These are phyloP conservation scores for Juncus inflexus DNA, from an alignment of 176 grass and related monocot genomes.

Conservation along the genomic window DNA sequence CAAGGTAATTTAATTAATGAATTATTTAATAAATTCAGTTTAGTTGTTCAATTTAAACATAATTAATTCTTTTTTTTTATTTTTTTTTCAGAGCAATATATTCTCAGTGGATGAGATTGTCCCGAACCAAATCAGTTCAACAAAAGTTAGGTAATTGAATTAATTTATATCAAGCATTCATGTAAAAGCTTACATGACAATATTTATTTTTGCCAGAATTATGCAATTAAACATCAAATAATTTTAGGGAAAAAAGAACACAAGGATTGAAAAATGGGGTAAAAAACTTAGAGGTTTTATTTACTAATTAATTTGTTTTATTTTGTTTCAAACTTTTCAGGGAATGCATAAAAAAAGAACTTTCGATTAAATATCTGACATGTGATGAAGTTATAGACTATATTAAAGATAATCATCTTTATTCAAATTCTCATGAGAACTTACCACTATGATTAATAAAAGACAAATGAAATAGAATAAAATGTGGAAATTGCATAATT, in stretches of 20 bases:
- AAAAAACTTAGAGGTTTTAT: too few species aligned
- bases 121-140: constrained; percentile 89
- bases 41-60: too few species aligned
- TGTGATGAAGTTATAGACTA: constrained; percentile 73
- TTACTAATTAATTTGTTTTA: background rate
- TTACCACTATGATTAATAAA: background rate
- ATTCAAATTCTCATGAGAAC: constrained; percentile 21
- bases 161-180: background rate
- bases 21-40: too few species aligned
- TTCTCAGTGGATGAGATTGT: constrained; percentile 73
- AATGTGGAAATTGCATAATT: too few species aligned
- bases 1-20: constrained; percentile 34
- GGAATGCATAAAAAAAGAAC: constrained; percentile 50
- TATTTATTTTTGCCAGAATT: too few species aligned
- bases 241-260: too few species aligned
- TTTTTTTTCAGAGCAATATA: constrained; percentile 56
- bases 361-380: constrained; percentile 76
- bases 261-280: too few species aligned
- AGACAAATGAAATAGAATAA: background rate
- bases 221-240: too few species aligned
- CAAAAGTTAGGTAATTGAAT: constrained; percentile 72
- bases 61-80: constrained; percentile 18
- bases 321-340: constrained; percentile 17
- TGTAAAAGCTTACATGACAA: too few species aligned
- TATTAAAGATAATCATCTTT: constrained; percentile 60